These are phyloP conservation scores for Cyphellophora attinorum DNA, from an alignment of 2,329 filamentous ascomycete genomes.

Conservation along the genomic window DNA sequence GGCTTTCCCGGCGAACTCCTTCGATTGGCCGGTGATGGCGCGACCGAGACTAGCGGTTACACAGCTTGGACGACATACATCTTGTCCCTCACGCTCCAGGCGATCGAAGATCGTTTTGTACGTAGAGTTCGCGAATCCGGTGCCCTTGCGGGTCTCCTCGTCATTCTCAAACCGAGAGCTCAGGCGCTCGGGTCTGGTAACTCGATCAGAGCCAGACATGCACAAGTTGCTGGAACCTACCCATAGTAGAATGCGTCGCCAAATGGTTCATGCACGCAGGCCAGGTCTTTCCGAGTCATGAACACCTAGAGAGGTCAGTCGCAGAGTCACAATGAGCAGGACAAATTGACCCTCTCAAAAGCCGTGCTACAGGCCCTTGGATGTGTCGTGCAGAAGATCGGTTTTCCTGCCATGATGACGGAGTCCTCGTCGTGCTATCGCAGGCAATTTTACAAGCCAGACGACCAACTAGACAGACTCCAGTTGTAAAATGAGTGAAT, in stretches of 20 bases:
- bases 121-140: constrained; percentile 35
- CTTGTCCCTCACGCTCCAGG: constrained; percentile 60
- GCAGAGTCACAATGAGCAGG: background rate
- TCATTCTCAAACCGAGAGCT: constrained; percentile 70
- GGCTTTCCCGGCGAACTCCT: constrained; percentile 12
- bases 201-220: background rate
- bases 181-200: constrained; percentile 71
- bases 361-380: constrained; percentile 92
- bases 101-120: constrained; percentile 61
- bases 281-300: constrained; percentile 81
- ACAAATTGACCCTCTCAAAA: constrained; percentile 66
- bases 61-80: constrained; percentile 43
- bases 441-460: too few species aligned
- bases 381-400: constrained; percentile 89
- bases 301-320: constrained; percentile 58
- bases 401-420: constrained; percentile 43
- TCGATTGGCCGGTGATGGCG: constrained; percentile 9
- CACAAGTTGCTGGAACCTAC: constrained; percentile 9
- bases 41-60: constrained; percentile 17
- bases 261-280: constrained; percentile 90
- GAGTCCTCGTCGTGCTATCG: too few species aligned
- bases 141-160: constrained; percentile 34
- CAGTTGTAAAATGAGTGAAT: too few species aligned
- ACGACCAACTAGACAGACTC: too few species aligned
- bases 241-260: constrained; percentile 84